A percentile compares a stretch with the other conserved stretches of the same genome.
These are phyloP conservation scores for Apium graveolens DNA, from an alignment of 129 eudicot species.

Conservation along the genomic window DNA sequence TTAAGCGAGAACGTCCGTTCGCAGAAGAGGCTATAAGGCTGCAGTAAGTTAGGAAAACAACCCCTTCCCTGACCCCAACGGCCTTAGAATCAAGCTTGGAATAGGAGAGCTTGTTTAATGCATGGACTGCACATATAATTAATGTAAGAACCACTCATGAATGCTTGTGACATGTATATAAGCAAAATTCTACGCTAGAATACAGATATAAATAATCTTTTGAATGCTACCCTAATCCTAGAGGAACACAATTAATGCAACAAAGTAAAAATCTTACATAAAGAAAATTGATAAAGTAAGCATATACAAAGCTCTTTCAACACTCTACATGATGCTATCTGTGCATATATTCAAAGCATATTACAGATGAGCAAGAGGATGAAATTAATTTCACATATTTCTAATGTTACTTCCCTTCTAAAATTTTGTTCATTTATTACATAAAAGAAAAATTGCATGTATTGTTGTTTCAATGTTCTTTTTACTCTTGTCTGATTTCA, in stretches of 20 bases:
- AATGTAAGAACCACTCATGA: constrained; percentile 18
- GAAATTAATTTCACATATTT: background rate
- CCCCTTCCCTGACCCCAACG: constrained; percentile 92
- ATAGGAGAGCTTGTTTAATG: constrained; percentile 93
- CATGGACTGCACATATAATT: constrained; percentile 65
- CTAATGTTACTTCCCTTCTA: background rate
- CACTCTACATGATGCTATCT: background rate
- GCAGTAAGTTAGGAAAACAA: constrained; percentile 85
- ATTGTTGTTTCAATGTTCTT: background rate
- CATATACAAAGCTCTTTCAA: background rate
- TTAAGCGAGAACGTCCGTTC: constrained; percentile 88
- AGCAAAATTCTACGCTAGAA: constrained; percentile 3
- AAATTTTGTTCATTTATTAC: background rate
- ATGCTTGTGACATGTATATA: constrained; percentile 5
- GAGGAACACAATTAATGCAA: constrained; percentile 2
- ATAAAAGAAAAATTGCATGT: background rate
- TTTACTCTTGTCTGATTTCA: background rate
- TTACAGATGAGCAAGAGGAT: background rate
- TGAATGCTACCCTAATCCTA: background rate
- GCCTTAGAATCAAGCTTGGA: constrained; percentile 92
- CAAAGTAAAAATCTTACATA: constrained; percentile 3
- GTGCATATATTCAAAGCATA: background rate
- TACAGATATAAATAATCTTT: background rate
- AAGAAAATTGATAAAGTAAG: background rate
- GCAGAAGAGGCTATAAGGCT: constrained; percentile 99